Base-by-base conservation (phyloP, 768 basidiomycete genomes). In the Russula sp. region DNA sequence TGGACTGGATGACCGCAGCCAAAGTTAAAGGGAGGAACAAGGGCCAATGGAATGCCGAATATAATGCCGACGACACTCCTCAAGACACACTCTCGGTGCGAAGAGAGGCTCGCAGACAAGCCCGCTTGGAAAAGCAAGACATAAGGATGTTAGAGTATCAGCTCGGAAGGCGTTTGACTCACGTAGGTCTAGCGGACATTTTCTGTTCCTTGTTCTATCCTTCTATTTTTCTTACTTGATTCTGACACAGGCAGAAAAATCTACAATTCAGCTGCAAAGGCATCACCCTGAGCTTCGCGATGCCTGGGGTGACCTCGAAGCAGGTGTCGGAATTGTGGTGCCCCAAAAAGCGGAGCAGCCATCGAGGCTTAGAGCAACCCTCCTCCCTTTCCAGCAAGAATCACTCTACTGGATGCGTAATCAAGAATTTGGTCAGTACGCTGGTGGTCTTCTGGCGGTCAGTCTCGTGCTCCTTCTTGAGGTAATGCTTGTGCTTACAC, bases 301-400 rank as follows among this genome's bases (percentile, higher is more conserved):
- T 73, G 87, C 92, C 42, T 98, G 96, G 95, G 92, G 92, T 28
- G 88, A 98, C 70, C 74, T 97, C 9, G 83, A 89, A 72, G 77
- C 80, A 26, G 81, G 77, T 24, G 80, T 88, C 59, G 80, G 83
- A 1, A 78, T 88, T 52, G 77, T 85, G 61, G 76, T 80, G 34
- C 92, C 94, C 2, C 76, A 83, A 57, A 83, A 84, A 70, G 90
- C 88, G 53, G 82, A 83, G 32, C 94, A 95, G 62, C 95, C 97
- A 2, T 78, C 76, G 2, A 86, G 86, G n/a, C 78, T 98, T 64
- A 96, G 93, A 73, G 82, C 92, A 56, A 85, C 83, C 0, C 82
- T 99, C 4, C 79, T 99, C 40, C 96, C 95, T 1, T 99, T 98
- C 83, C 97, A 99, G 74, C 85, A 84, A 58, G 97, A 99, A 76